These are phyloP conservation scores for Musa itinerans DNA, from an alignment of 176 grass and related monocot species.

Conservation along the genomic window DNA sequence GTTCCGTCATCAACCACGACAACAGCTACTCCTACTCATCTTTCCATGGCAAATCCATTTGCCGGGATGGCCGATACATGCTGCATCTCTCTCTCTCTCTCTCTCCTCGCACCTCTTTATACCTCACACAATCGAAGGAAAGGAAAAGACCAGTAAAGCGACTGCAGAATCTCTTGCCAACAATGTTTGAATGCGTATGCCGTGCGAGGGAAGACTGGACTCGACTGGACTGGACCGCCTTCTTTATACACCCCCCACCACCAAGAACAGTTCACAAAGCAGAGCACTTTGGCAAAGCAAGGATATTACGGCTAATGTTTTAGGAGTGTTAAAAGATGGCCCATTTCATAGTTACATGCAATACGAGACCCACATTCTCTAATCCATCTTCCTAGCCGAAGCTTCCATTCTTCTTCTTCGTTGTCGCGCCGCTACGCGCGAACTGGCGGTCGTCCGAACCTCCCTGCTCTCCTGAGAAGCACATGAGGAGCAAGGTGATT, in stretches of 20 bases:
- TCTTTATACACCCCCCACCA: conserved; percentile 31
- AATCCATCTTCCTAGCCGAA: conserved; percentile 14
- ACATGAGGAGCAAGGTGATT: neutral
- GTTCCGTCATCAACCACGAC: too few species aligned
- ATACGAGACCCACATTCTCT: conserved; percentile 23
- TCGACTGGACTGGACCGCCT: neutral
- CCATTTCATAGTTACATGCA: conserved; percentile 27
- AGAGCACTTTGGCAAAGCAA: conserved; percentile 42
- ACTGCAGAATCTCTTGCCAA: conserved; percentile 12
- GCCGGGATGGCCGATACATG: too few species aligned
- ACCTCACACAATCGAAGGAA: too few species aligned
- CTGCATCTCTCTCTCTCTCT: too few species aligned
- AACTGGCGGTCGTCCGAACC: conserved; percentile 36
- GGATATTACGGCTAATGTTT: conserved; percentile 33
- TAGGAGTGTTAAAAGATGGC: conserved; percentile 42
- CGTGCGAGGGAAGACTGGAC: conserved; percentile 35
- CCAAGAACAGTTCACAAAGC: conserved; percentile 19
- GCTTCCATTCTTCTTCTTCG: conserved; percentile 14
- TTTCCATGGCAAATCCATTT: too few species aligned
- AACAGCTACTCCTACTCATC: too few species aligned
- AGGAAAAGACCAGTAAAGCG: too few species aligned
- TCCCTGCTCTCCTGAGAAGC: conserved; percentile 37
- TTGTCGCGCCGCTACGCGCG: conserved; percentile 15
- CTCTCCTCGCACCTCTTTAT: too few species aligned
- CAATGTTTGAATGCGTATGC: conserved; percentile 30